Evolutionary conservation across 306 rosid species (phyloP), one percentile per base, ranked within the genome.

Genomic region (Prunus padus): DNA sequence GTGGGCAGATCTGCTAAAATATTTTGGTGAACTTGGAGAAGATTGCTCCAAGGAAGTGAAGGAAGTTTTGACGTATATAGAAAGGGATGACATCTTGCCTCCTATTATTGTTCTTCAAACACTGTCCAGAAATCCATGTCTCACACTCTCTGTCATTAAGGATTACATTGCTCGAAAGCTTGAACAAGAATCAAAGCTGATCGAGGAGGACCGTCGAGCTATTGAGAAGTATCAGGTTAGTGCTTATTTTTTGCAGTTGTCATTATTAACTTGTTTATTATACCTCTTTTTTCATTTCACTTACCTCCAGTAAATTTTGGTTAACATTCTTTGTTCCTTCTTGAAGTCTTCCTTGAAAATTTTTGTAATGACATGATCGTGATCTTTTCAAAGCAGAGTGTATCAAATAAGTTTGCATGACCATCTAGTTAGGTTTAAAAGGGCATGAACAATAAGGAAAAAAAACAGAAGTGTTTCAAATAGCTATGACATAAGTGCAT

Each of bases 1-100:
- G 37, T 95, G 99, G 99, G 97, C 93, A n/a, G 99, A 92, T 85
- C 66, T 95, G 55, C 86, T 95, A 64, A 95, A 90, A 87, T 95
- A 95, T 88, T 95, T 95, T 71, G 97, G 97, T 57, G 99, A 95
- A 85, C 97, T 95, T 68, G 99, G 99, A 74, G 99, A 92, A 90
- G 97, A 95, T 85, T 95, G 99, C 83, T 90, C 97, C 69, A 88
- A 89, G 79, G 99, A 92, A 90, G 99, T 95, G 79, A 92, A 95
- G 87, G 93, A 95, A 87, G 97, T 95, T 79, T 85, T 95, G 86
- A 80, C 89, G 66, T 92, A 90, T 85, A 85, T 95, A 22, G 99
- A 95, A 80, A 89, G 97, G 82, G 91, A 95, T 86, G 95, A 95
- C 75, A 92, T 95, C 80, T 85, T 95, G 91, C 97, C 97, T 72